phyloP scores from a whole-genome alignment of 805 yeast genomes.

The Nakazawaea ishiwadae region DNA sequence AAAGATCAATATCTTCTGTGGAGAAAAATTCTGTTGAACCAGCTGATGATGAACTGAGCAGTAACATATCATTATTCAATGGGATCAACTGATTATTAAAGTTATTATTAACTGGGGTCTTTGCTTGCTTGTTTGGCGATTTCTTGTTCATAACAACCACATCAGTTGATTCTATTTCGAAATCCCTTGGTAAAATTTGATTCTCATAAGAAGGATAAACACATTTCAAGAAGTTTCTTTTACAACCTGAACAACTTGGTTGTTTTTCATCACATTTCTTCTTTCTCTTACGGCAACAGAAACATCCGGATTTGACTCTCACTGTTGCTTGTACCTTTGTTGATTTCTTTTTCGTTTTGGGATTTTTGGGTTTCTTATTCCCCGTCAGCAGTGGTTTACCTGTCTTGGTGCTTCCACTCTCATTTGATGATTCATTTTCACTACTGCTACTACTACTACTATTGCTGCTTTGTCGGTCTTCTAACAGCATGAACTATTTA shows the following conservation, averaged over 20 bases:
- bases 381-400: not conserved
- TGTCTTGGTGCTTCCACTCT: no score
- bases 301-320: conserved; percentile 29
- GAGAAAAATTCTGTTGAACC: not conserved
- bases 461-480: conserved; percentile 1
- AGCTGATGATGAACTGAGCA: no score
- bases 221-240: conserved; percentile 24
- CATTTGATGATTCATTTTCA: not conserved
- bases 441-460: not conserved
- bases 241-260: conserved; percentile 31
- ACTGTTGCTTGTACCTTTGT: not conserved
- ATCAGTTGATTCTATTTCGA: conserved; percentile 4
- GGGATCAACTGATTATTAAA: not conserved
- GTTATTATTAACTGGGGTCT: not conserved
- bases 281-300: conserved; percentile 32
- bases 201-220: conserved; percentile 24
- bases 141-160: not conserved
- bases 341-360: not conserved
- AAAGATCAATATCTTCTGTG: not conserved
- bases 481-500: conserved; percentile 2
- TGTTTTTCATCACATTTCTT: conserved; percentile 32
- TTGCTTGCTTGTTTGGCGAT: not conserved
- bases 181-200: conserved; percentile 11
- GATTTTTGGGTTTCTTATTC: not conserved
- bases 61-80: not conserved